Evolutionary conservation across 805 yeast species (phyloP).

Genomic region (Candida mattraensis): DNA sequence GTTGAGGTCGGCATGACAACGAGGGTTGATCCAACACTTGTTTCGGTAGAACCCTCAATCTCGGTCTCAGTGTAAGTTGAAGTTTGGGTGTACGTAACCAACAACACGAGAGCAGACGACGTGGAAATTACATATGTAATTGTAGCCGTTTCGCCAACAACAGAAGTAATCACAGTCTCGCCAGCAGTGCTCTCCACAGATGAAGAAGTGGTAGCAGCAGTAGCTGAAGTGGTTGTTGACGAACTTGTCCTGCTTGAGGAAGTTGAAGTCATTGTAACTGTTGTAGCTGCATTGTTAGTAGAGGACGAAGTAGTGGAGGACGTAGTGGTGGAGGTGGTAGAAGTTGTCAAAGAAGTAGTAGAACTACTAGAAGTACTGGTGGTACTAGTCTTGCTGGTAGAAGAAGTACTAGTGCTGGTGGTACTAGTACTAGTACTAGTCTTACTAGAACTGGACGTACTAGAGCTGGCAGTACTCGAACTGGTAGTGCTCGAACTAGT

Average conservation of each 20-base stretch:
- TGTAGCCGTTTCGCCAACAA: constrained; percentile 11
- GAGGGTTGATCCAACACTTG: constrained; percentile 7
- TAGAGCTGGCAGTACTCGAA: constrained; percentile 8
- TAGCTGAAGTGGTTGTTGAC: constrained; percentile 5
- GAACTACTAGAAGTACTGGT: constrained; percentile 15
- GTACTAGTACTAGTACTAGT: constrained; percentile 7
- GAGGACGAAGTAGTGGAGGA: constrained; percentile 9
- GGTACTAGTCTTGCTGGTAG: constrained; percentile 11
- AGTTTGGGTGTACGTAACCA: constrained; percentile 22
- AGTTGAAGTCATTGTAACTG: constrained; percentile 9
- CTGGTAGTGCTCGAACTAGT: constrained; percentile 5
- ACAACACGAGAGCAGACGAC: constrained; percentile 18
- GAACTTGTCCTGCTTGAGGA: constrained; percentile 7
- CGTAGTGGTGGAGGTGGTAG: constrained; percentile 10
- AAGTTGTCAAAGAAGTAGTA: constrained; percentile 13
- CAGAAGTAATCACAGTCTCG: constrained; percentile 13
- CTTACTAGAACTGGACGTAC: constrained; percentile 7
- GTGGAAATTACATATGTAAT: constrained; percentile 21
- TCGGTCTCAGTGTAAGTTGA: constrained; percentile 6
- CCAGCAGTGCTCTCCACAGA: constrained; percentile 4
- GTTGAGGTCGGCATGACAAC: constrained; percentile 15
- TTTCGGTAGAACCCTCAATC: constrained; percentile 5
- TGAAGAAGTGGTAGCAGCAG: constrained; percentile 4
- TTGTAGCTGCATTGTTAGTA: constrained; percentile 8
- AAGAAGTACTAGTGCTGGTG: constrained; percentile 1